Evolutionary conservation across 306 rosid genomes (phyloP).

Genomic region (Cicer bijugum): DNA sequence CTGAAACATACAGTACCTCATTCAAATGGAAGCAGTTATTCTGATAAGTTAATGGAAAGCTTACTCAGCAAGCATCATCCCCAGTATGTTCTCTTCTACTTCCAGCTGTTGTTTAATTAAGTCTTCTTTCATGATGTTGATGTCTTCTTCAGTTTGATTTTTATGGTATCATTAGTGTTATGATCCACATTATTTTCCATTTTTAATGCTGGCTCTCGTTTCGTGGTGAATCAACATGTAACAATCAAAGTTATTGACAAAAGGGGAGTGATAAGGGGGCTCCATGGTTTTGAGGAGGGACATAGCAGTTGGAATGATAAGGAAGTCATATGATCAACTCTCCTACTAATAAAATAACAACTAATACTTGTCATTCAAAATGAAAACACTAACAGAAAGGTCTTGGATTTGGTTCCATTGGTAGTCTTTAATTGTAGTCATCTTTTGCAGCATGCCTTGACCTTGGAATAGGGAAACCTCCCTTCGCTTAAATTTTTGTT

Average conservation of each 20-base stretch:
- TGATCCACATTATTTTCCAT: slow-evolving; percentile 16
- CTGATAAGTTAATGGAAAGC: slow-evolving; percentile 92
- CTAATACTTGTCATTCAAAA: not conserved
- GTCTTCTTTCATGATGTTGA: slow-evolving; percentile 28
- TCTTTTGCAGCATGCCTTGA: slow-evolving; percentile 7
- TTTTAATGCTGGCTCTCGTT: slow-evolving; percentile 5
- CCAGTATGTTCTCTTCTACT: slow-evolving; percentile 56
- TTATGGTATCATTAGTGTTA: slow-evolving; percentile 11
- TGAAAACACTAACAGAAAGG: not conserved
- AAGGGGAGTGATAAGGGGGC: not conserved
- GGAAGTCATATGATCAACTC: not conserved
- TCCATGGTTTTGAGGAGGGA: not conserved
- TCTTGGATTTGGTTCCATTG: not conserved
- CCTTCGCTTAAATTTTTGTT: not conserved
- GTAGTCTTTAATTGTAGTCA: not conserved
- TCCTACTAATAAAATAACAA: not conserved
- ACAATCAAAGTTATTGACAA: slow-evolving; percentile 13
- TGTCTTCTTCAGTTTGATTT: slow-evolving; percentile 17
- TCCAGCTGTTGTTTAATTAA: slow-evolving; percentile 1
- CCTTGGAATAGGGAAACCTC: slow-evolving; percentile 4
- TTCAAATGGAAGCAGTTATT: slow-evolving; percentile 76
- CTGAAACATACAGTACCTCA: slow-evolving; percentile 58
- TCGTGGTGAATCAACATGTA: slow-evolving; percentile 7
- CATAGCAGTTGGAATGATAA: not conserved
- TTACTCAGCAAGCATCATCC: slow-evolving; percentile 82